These are phyloP conservation scores for Sanghuangporus sanghuang DNA, from an alignment of 1,284 basidiomycete genomes.

Conservation along the genomic window DNA sequence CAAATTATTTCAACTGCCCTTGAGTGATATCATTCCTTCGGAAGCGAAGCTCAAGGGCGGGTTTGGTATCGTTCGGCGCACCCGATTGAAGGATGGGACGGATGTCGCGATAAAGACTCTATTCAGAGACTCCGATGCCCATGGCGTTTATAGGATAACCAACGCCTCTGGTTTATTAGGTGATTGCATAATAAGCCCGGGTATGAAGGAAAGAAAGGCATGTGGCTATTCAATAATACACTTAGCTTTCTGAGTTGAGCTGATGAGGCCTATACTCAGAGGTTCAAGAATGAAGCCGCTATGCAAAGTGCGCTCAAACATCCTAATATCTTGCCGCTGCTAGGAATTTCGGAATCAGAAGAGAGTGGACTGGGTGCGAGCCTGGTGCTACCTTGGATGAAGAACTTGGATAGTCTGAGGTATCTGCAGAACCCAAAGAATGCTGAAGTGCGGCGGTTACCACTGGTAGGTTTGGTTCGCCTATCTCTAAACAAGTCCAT, in stretches of 20 bases:
- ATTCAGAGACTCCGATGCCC: background rate
- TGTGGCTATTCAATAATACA: background rate
- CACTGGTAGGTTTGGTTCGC: background rate
- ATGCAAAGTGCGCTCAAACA: conserved; percentile 2
- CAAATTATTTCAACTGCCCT: background rate
- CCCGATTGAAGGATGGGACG: background rate
- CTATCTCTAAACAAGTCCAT: background rate
- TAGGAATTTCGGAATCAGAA: conserved; percentile 3
- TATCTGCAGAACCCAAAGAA: background rate
- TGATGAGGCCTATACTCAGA: background rate
- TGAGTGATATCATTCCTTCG: background rate
- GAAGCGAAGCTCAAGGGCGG: background rate
- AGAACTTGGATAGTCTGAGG: background rate
- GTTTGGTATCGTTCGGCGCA: conserved; percentile 5
- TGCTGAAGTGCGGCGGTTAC: background rate
- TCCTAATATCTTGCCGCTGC: conserved; percentile 3
- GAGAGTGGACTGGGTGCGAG: background rate
- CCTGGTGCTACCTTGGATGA: conserved; percentile 9
- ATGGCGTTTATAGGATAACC: no score
- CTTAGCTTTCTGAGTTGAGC: background rate
- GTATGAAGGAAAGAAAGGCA: conserved; percentile 3
- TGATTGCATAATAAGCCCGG: no score
- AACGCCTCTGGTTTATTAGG: no score
- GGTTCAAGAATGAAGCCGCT: conserved; percentile 7
- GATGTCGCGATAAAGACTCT: conserved; percentile 7